Evolutionary conservation across 73 alveolate species (phyloP), one percentile per base, ranked within the genome.

Genomic region (Paramecium pentaurelia): DNA sequence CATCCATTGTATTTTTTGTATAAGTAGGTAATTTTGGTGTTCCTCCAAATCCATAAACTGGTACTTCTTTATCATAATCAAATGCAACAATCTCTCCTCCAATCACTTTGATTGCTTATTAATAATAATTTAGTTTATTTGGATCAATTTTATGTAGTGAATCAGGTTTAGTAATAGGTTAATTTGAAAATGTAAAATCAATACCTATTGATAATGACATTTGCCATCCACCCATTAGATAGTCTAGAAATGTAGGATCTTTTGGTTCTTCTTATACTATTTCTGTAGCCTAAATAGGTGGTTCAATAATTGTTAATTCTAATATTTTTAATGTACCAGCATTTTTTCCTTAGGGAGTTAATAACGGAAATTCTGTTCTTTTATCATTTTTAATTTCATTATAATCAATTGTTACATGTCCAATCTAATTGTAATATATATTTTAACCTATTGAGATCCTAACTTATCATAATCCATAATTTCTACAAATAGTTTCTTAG

Each of bases 11-110:
- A 45, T 25, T 80, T 38, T 80, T 80, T 27, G 71, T 80, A 27
- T 80, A 80, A 27, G 71, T 80, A 44, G 91, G 91, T 4, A 80
- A 18, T 25, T 80, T 80, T 6, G 91, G 91, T 7, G 71, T 80
- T 22, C 91, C 91, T 5, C 91, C 91, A 47, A 80, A 80, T 42
- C 91, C 91, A 80, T 45, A 80, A 45, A 80, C 91, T 45, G 91
- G 91, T 2, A 80, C 91, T 20, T 80, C 44, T 27, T 80, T 80
- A 80, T 80, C 91, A 80, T 80, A 36, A 80, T 80, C 91, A 10
- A 80, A 80, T 80, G 91, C 91, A 20, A 80, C 58, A 25, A 80
- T 42, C 34, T 60, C 44, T 20, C 91, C 91, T 5, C 91, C 91
- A n/a, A 80, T 45, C 3, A 40, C 36, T 45, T 80, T 80, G 2